phyloP scores from a whole-genome alignment of 805 yeast species.

The Metschnikowia amazonensis region DNA sequence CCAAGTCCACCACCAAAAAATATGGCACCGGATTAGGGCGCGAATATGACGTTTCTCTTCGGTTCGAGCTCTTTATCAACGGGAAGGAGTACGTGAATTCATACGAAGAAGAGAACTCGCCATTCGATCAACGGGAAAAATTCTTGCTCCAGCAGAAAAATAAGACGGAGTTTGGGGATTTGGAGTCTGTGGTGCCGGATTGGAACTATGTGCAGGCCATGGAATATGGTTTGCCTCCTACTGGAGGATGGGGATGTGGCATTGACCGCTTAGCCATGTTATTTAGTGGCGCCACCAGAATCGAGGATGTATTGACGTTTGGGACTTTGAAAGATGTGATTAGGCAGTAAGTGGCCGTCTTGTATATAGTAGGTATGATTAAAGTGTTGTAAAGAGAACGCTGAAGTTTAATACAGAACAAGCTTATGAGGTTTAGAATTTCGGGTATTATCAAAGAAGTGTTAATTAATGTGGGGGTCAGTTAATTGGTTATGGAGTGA shows the following conservation, averaged over 20 bases:
- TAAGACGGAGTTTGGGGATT: constrained; percentile 48
- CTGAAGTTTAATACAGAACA: too few species aligned
- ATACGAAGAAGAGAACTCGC: constrained; percentile 94
- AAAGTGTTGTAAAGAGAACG: too few species aligned
- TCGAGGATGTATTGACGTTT: constrained; percentile 72
- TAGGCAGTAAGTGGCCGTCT: constrained; percentile 42
- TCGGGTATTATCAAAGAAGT: too few species aligned
- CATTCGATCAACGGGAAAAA: constrained; percentile 62
- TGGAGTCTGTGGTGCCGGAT: constrained; percentile 70
- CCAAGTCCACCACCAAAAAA: constrained; percentile 52
- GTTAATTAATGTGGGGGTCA: too few species aligned
- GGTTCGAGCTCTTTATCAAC: constrained; percentile 81
- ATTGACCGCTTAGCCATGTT: constrained; percentile 85
- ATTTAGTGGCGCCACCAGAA: constrained; percentile 57
- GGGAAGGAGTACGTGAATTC: constrained; percentile 87
- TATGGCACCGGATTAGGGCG: constrained; percentile 22
- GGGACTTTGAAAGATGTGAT: constrained; percentile 71
- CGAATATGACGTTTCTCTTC: constrained; percentile 46
- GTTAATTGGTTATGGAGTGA: too few species aligned
- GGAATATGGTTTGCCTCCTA: constrained; percentile 96
- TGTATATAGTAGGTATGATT: too few species aligned
- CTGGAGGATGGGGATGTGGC: constrained; percentile 98
- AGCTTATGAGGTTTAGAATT: too few species aligned
- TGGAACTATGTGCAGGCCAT: constrained; percentile 63
- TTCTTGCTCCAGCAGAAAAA: constrained; percentile 55